Base-by-base conservation (phyloP, 331 rosid species). In the Phaseolus coccineus region DNA sequence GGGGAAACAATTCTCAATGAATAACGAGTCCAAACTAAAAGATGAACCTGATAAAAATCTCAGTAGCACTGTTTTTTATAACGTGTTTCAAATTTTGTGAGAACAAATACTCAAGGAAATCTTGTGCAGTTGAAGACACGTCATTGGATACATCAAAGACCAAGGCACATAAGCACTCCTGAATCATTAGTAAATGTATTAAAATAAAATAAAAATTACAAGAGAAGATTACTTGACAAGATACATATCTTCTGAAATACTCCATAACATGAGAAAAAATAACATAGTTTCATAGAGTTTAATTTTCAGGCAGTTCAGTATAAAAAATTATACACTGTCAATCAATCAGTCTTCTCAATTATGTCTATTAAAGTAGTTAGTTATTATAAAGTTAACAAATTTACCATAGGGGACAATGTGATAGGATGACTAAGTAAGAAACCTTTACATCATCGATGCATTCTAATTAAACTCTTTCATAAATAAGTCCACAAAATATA, bases 131-230 rank as follows among this genome's bases (percentile, higher is more conserved):
- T 76, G 85, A 80, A 66, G 98, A 91, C 70, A 95, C 93, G 66
- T 91, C 97, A 64, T 77, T 90, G 74, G 90, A 84, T 35, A 87
- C 96, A 87, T 95, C 99, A 83, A 87, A 85, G 15, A 79, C 98
- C 87, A 93, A 81, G 76, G 89, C 86, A 85, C 91, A 91, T 73
- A 95, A 84, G 88, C 97, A 91, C 82, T 95, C 99, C 99, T 95
- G 91, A 84, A 91, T 47, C 39, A 80, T 78, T 74, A 73, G 81
- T 42, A 66, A 80, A 85, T 61, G 37, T 56, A 65, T 58, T 80
- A 40, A 72, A 71, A 67, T 80, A 33, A 72, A 71, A 74, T 42
- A 10, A 2, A 59, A 8, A 79, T 31, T 42, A 12, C 15, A 76
- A 70, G 16, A 31, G 64, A 70, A 61, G 35, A 59, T 48, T 46